phyloP scores from a whole-genome alignment of 768 basidiomycete genomes.

The Termitomyces sp. region DNA sequence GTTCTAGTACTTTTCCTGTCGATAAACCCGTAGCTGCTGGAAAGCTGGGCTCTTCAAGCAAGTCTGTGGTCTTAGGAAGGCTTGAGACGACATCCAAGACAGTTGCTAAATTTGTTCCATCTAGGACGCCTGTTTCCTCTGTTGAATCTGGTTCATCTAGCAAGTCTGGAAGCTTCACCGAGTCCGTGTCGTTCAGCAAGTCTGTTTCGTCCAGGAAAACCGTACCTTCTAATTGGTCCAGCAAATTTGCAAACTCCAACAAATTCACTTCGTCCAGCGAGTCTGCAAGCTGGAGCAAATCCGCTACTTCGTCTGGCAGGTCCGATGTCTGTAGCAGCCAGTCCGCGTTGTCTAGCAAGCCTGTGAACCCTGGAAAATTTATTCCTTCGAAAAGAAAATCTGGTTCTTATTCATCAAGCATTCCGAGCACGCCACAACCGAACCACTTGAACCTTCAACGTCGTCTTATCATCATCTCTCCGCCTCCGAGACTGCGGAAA shows the following conservation, averaged over 20 bases:
- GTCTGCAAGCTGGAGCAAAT: neutral
- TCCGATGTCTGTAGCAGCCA: neutral
- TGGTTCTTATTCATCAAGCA: neutral
- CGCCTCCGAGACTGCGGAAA: neutral
- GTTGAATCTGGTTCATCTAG: neutral
- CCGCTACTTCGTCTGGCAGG: neutral
- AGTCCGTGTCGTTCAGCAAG: neutral
- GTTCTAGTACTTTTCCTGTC: neutral
- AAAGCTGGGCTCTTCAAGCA: neutral
- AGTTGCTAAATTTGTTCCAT: neutral
- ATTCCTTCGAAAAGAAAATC: neutral
- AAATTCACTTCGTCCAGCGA: too few relatives aligned
- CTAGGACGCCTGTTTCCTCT: neutral
- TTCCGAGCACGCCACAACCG: neutral
- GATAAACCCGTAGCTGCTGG: too few relatives aligned
- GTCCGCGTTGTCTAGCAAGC: neutral
- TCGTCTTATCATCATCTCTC: conserved; percentile 1
- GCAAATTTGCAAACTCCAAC: neutral
- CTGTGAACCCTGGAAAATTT: neutral
- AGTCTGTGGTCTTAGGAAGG: neutral
- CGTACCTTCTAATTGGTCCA: neutral
- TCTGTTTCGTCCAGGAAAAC: neutral
- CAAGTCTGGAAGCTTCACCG: neutral
- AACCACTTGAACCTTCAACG: neutral
- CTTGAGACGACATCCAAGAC: neutral